phyloP scores from a whole-genome alignment of 2,329 filamentous ascomycete species.

The Colletotrichum falcatum region DNA sequence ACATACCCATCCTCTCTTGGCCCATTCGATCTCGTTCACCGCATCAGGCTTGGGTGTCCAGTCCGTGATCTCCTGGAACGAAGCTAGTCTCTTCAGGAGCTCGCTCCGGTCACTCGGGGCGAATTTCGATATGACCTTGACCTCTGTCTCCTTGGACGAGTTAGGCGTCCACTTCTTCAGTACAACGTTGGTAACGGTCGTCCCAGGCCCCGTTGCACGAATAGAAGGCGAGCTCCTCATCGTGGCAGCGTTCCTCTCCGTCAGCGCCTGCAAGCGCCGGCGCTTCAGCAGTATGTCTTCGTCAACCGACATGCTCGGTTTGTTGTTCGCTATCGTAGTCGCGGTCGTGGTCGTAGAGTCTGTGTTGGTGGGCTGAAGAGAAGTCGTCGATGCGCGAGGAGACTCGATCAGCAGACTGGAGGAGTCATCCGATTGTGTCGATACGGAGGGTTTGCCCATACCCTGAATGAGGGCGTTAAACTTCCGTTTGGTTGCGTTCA shows the following conservation, averaged over 20 bases:
- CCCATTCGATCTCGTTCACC: conserved; percentile 93
- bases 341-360: conserved; percentile 22
- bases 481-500: conserved; percentile 86
- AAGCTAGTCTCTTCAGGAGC: conserved; percentile 83
- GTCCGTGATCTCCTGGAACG: conserved; percentile 89
- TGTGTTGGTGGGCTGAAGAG: conserved; percentile 28
- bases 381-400: conserved; percentile 40
- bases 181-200: conserved; percentile 56
- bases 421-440: conserved; percentile 40
- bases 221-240: conserved; percentile 29
- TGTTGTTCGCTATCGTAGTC: conserved; percentile 20
- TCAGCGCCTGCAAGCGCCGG: conserved; percentile 56
- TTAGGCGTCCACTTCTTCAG: conserved; percentile 55
- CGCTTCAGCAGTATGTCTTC: conserved; percentile 64
- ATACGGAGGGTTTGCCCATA: conserved; percentile 56
- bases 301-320: conserved; percentile 46
- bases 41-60: conserved; percentile 93
- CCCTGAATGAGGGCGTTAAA: conserved; percentile 81
- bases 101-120: conserved; percentile 87
- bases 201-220: conserved; percentile 39
- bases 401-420: conserved; percentile 35
- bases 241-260: conserved; percentile 35
- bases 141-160: conserved; percentile 44
- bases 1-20: conserved; percentile 91
- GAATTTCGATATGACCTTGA: conserved; percentile 67